phyloP scores from a whole-genome alignment of 2,329 filamentous ascomycete species.

The Pestalotiopsis sp. region DNA sequence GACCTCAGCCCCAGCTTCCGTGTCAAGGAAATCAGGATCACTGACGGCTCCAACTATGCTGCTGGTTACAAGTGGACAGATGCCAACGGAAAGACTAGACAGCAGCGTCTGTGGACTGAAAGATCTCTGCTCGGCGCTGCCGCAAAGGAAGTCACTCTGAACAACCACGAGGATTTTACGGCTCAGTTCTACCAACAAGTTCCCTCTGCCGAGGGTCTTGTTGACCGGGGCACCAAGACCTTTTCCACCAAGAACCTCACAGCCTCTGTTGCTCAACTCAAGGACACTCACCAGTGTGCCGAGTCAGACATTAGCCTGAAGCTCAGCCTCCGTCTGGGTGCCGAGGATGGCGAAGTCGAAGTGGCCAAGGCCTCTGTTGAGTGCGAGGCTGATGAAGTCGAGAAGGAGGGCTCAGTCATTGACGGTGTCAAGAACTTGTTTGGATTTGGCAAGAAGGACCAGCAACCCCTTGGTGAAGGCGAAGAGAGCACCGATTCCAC shows the following conservation, averaged over 20 bases:
- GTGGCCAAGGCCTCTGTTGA: slow-evolving; percentile 75
- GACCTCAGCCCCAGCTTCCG: slow-evolving; percentile 92
- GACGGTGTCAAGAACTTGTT: slow-evolving; percentile 96
- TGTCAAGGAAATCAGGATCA: slow-evolving; percentile 90
- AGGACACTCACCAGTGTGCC: slow-evolving; percentile 76
- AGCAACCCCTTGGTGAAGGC: slow-evolving; percentile 70
- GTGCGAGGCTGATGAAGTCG: slow-evolving; percentile 74
- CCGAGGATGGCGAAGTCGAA: slow-evolving; percentile 77
- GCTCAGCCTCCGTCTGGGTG: slow-evolving; percentile 71
- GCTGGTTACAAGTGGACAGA: slow-evolving; percentile 74
- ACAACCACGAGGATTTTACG: slow-evolving; percentile 78
- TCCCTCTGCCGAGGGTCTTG: slow-evolving; percentile 40
- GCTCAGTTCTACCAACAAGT: slow-evolving; percentile 79
- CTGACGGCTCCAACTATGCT: slow-evolving; percentile 74
- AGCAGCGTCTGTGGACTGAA: slow-evolving; percentile 81
- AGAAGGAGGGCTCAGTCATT: slow-evolving; percentile 75
- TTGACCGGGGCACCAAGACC: slow-evolving; percentile 62
- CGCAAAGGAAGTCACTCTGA: slow-evolving; percentile 81
- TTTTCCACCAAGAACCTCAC: slow-evolving; percentile 85
- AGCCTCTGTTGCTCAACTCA: slow-evolving; percentile 73
- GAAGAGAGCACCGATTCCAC: slow-evolving; percentile 48
- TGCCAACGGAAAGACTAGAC: slow-evolving; percentile 67
- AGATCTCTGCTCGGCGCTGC: slow-evolving; percentile 73
- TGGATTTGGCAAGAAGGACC: slow-evolving; percentile 87
- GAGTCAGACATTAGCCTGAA: slow-evolving; percentile 78